phyloP scores from a whole-genome alignment of 2,329 filamentous ascomycete genomes.

The Fusarium mundagurra region DNA sequence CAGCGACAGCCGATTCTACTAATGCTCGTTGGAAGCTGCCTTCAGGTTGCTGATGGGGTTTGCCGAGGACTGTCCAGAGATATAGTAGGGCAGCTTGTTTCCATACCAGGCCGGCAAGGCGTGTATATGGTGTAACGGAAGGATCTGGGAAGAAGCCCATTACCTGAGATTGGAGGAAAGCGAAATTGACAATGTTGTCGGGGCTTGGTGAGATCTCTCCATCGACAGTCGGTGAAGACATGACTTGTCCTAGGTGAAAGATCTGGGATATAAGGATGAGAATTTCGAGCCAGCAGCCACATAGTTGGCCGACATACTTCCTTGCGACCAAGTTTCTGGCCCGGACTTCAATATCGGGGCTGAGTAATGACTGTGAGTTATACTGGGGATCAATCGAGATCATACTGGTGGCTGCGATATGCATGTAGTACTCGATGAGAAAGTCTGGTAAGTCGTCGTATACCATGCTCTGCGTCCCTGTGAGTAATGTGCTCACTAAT shows the following conservation, averaged over 20 bases:
- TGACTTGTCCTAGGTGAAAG: slow-evolving; percentile 55
- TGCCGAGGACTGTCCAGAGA: slow-evolving; percentile 50
- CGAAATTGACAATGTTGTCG: slow-evolving; percentile 56
- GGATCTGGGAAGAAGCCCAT: slow-evolving; percentile 51
- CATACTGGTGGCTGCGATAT: slow-evolving; percentile 58
- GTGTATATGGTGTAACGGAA: slow-evolving; percentile 49
- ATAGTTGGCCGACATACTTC: slow-evolving; percentile 50
- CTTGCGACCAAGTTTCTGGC: slow-evolving; percentile 44
- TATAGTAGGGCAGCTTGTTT: slow-evolving; percentile 58
- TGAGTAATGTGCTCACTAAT: slow-evolving; percentile 51
- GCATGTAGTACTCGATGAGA: slow-evolving; percentile 59
- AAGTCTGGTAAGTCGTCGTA: slow-evolving; percentile 54
- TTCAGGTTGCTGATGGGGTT: slow-evolving; percentile 36
- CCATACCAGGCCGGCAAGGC: slow-evolving; percentile 54
- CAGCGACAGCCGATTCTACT: slow-evolving; percentile 43
- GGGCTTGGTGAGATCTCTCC: slow-evolving; percentile 45
- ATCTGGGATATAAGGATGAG: slow-evolving; percentile 51
- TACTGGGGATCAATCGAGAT: slow-evolving; percentile 53
- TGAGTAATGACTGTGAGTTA: slow-evolving; percentile 45
- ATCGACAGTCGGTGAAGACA: slow-evolving; percentile 48
- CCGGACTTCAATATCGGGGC: slow-evolving; percentile 44
- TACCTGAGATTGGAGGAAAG: slow-evolving; percentile 54
- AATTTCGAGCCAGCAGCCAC: slow-evolving; percentile 53
- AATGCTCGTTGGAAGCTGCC: slow-evolving; percentile 38
- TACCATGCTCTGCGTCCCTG: slow-evolving; percentile 44